Evolutionary conservation across 257 asterid species (phyloP), one percentile per base, ranked within the genome.

Genomic region (Solanum sparsipilum): DNA sequence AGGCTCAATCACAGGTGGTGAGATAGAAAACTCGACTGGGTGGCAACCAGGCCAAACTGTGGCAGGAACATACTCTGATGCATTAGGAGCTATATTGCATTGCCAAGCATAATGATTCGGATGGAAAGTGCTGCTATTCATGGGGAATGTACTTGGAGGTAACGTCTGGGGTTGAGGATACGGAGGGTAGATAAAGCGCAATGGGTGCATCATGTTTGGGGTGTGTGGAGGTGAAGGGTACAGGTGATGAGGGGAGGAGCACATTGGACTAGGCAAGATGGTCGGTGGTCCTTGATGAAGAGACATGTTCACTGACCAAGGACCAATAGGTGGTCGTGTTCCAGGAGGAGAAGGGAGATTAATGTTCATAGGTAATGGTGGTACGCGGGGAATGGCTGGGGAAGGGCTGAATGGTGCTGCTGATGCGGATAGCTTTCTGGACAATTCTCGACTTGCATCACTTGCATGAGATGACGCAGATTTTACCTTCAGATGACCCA

Each of bases 321-420:
- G 94, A 75, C 95, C 96, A 83, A 91, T 86, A 29, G 92, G 92
- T 85, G 93, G 93, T 86, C 93, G 94, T 84, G 92, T 87, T 90
- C 96, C 94, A 39, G 94, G 93, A 88, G 95, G 95, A 88, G 94
- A 84, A 87, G 95, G 94, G 89, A 90, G 92, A 89, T 91, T 87
- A 84, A 93, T 86, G 89, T 90, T 95, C 93, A 93, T 86, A 72
- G 98, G 95, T 92, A 93, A 84, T 23, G 98, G 97, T n/a, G 96
- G 91, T 65, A 91, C 88, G 12, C 94, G 95, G 34, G 96, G 90
- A 87, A 90, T 72, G 31, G 92, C 90, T 32, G 94, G 87, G 32
- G 99, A 93, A 84, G 99, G 99, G 88, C 93, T 96, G 90, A 96
- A 97, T 29, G 99, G 99, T 90, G 98, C 95, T 81, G 99, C 99